A percentile compares a stretch with the other conserved stretches of the same genome.
Conservation (phyloP, 139 green algal species). For the Haematococcus lacustris region DNA sequence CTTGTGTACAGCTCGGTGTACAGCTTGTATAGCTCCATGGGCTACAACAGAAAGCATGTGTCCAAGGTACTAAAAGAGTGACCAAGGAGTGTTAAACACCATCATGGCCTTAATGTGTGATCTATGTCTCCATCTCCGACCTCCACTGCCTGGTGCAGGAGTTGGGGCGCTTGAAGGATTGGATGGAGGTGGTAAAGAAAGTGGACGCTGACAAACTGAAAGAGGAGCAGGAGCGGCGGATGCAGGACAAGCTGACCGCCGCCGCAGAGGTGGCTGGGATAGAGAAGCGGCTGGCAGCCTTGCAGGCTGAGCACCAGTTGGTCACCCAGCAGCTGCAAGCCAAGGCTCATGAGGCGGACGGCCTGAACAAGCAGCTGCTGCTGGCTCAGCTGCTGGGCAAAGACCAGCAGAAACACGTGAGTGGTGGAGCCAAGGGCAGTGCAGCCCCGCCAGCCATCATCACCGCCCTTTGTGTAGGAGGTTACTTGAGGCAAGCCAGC, state of each 20-base stretch:
- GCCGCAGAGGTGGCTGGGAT: constrained; percentile 8
- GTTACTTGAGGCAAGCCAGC: no score
- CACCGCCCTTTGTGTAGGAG: no score
- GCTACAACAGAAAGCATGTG: no score
- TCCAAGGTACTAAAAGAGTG: no score
- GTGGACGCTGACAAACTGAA: constrained; percentile 36
- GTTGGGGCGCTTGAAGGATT: constrained; percentile 17
- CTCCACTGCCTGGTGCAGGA: no score
- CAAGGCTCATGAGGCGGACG: constrained; percentile 10
- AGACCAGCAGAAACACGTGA: constrained; percentile 29
- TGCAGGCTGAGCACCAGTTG: neutral
- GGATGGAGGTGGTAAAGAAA: constrained; percentile 34
- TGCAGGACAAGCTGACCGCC: constrained; percentile 7
- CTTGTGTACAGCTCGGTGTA: no score
- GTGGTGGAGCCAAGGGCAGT: no score
- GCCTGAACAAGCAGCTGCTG: constrained; percentile 10
- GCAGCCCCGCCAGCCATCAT: no score
- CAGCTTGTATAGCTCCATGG: no score
- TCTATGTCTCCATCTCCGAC: no score
- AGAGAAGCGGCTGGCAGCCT: constrained; percentile 4
- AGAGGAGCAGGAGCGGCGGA: constrained; percentile 23
- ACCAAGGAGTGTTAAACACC: no score
- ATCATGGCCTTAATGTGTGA: no score
- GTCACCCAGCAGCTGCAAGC: constrained; percentile 6
- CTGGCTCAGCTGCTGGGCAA: neutral